A percentile compares a stretch with the other conserved stretches of the same genome.
phyloP scores from a whole-genome alignment of 2,329 filamentous ascomycete species.

The Lasiodiplodia sp. region DNA sequence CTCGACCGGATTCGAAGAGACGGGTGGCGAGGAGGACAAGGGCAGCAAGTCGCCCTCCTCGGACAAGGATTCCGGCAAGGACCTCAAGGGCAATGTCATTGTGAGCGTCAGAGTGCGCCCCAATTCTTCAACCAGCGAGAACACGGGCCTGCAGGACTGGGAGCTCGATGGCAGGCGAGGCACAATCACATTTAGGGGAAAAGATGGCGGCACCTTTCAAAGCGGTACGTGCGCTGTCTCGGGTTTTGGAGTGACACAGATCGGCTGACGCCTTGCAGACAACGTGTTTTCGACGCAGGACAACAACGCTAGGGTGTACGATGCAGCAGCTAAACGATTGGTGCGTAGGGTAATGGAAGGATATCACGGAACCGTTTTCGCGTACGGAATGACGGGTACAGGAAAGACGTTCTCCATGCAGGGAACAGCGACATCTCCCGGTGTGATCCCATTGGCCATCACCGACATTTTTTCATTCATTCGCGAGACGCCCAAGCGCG shows the following conservation, averaged over 20 bases:
- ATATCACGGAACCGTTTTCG: constrained; percentile 97
- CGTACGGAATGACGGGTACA: constrained; percentile 98
- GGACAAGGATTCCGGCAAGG: constrained; percentile 53
- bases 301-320: constrained; percentile 93
- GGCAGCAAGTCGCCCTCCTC: constrained; percentile 5
- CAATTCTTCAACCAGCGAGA: constrained; percentile 71
- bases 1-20: constrained; percentile 52
- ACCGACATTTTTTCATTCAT: constrained; percentile 99
- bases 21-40: constrained; percentile 20
- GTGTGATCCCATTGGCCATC: constrained; percentile 95
- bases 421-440: constrained; percentile 91
- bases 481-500: constrained; percentile 90
- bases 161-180: constrained; percentile 85
- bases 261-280: constrained; percentile 62
- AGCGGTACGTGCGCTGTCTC: constrained; percentile 71
- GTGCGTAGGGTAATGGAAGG: constrained; percentile 98
- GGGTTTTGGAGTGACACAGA: constrained; percentile 18
- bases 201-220: constrained; percentile 89
- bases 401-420: constrained; percentile 99
- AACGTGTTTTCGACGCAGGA: constrained; percentile 96
- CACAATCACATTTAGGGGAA: constrained; percentile 82
- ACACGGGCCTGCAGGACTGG: constrained; percentile 82
- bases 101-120: constrained; percentile 95
- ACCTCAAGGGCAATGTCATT: constrained; percentile 91
- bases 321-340: constrained; percentile 89